Base-by-base conservation (phyloP, 805 yeast species). In the Debaryomyces tyrocola region DNA sequence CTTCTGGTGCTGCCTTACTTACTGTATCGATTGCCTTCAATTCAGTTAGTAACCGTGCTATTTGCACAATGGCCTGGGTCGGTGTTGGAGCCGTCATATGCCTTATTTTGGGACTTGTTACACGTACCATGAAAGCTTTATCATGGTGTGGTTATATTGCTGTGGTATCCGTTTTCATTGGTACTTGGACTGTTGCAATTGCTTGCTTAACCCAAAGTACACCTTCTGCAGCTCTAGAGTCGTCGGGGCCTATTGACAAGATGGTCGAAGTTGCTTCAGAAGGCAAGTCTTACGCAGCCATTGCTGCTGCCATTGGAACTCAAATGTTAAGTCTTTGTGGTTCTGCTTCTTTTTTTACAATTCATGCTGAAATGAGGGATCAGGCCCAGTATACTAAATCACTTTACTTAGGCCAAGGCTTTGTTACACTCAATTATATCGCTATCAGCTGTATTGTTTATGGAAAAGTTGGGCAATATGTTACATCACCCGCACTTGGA, bases 401-500 rank as follows among this genome's bases (percentile, higher is more conserved):
- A 27, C 43, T 48, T 36, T 45, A 38, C 4, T 14, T 48, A 20
- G 52, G 47, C 20, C 49, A 48, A 42, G 52, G 52, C 6, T 48
- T 48, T 36, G 47, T 45, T n/a, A 46, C 45, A 2, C 27, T 40
- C 44, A 48, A 43, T 34, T 48, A 48, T 29, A 33, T 48, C 33
- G 45, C 36, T 18, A 35, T 48, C 31, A 40, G 52, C 36, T 39
- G 46, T 35, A 45, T 48, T 33, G 49, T 48, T n/a, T 48, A 48
- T 20, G 49, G 40, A 6, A 48, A 48, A 37, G 52, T 48, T 39
- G 52, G 42, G 5, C 42, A 43, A 40, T 48, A 48, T 40, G 40
- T 48, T 18, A 33, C 52, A 4, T 48, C 52, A 10, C 52, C 52
- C 12, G 43, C 52, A 20, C 52, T 48, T 42, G 52, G 52, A 10